phyloP scores from a whole-genome alignment of 1,284 basidiomycete species.

The Microbotryum violaceum region DNA sequence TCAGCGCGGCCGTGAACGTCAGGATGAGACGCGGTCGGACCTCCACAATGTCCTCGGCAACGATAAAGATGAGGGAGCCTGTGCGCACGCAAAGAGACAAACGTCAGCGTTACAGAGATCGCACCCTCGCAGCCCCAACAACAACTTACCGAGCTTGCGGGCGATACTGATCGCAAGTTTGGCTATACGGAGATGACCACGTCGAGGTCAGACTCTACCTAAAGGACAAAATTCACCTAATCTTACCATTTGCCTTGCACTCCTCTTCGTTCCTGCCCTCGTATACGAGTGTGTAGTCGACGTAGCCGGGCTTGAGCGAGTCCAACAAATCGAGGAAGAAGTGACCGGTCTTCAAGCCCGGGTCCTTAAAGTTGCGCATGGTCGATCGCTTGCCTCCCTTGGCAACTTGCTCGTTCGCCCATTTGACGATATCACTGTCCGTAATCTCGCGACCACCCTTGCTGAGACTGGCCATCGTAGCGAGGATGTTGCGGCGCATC shows the following conservation, averaged over 20 bases:
- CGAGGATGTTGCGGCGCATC: conserved; percentile 84
- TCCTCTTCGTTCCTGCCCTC: conserved; percentile 70
- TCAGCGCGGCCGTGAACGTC: conserved; percentile 33
- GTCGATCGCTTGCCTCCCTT: conserved; percentile 56
- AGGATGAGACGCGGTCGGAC: conserved; percentile 37
- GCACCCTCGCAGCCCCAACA: too few relatives aligned
- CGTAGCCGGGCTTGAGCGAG: conserved; percentile 83
- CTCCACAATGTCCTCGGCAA: conserved; percentile 66
- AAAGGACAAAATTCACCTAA: neutral
- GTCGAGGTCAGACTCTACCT: neutral
- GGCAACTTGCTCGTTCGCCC: conserved; percentile 88
- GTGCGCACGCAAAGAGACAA: conserved; percentile 42
- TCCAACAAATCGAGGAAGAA: conserved; percentile 95
- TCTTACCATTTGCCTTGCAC: conserved; percentile 78
- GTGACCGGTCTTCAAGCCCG: conserved; percentile 75
- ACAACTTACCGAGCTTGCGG: conserved; percentile 54
- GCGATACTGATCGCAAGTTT: conserved; percentile 97
- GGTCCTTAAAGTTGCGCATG: conserved; percentile 91
- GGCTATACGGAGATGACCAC: conserved; percentile 46
- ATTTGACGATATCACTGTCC: conserved; percentile 88
- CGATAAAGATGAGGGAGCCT: conserved; percentile 93
- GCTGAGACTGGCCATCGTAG: conserved; percentile 74
- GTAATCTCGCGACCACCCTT: conserved; percentile 71
- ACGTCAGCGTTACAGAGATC: too few relatives aligned
- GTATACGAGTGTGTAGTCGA: conserved; percentile 79